Conservation (phyloP, 768 basidiomycete species). For the Crepidotus variabilis region DNA sequence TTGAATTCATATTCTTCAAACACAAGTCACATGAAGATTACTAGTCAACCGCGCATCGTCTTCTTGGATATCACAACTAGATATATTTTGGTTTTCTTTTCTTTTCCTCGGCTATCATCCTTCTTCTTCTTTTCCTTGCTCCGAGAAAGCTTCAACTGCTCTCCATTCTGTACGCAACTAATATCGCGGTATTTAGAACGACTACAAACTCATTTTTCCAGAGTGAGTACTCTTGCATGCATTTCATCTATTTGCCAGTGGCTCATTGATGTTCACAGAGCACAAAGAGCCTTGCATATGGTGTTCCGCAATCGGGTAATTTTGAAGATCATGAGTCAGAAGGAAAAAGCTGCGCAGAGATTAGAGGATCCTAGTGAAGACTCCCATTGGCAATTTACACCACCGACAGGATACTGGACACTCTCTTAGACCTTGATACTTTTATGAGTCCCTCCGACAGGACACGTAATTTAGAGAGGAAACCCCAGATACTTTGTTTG, state of each 20-base stretch:
- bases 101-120: neutral
- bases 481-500: neutral
- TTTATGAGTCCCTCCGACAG: neutral
- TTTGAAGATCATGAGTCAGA: slow-evolving; percentile 20
- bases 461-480: neutral
- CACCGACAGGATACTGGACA: neutral
- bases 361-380: neutral
- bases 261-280: slow-evolving; percentile 7
- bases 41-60: slow-evolving; percentile 3
- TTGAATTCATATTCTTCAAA: neutral
- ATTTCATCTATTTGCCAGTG: neutral
- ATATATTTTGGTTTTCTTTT: slow-evolving; percentile 1
- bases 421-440: neutral
- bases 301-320: slow-evolving; percentile 27
- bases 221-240: neutral
- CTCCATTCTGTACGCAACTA: neutral
- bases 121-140: neutral
- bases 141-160: neutral
- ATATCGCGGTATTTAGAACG: neutral
- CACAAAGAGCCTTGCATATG: slow-evolving; percentile 25
- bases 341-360: neutral
- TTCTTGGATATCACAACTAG: slow-evolving; percentile 16
- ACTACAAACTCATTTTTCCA: neutral
- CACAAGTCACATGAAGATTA: neutral
- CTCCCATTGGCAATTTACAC: neutral